Base-by-base conservation (phyloP, 2,329 filamentous ascomycete species). In the Hypoxylon sp. region DNA sequence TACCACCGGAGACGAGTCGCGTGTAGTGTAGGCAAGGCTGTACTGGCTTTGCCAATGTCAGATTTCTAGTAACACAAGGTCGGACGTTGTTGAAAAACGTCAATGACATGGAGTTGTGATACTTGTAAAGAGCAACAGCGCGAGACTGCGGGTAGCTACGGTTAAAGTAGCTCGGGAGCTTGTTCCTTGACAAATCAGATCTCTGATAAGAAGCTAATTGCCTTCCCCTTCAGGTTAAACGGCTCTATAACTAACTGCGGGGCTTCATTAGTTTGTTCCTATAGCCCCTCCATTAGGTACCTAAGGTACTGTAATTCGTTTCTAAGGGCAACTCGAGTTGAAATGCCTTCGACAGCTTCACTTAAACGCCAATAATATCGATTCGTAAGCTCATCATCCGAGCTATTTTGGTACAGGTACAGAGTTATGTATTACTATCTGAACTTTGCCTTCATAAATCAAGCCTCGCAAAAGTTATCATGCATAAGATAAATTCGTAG, bases 201-300 rank as follows among this genome's bases (percentile, higher is more conserved):
- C 23, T 9, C 30, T 21, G 45, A 60, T 59, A 63, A 67, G 36
- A 38, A 43, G 45, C 25, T 19, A 60, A 53, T 61, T 48, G 61
- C 65, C 65, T 63, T 65, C 62, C 66, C 45, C n/a, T 63, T 65
- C 25, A 23, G 55, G 62, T 60, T 63, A 63, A 59, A 55, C 34
- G 28, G 28, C 51, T 32, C 14, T 56, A 49, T 46, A 19, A 19
- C 7, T 32, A 49, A 32, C 25, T 51, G 56, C 51, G 55, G 56
- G 55, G 55, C 38, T 43, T 38, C 11, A 38, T 13, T 34, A 36
- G 51, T 41, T 14, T n/a, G 36, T 38, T 17, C 36, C 14, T 41
- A 41, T 41, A 41, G n/a, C 36, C 36, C 36, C n/a, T 41, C 36
- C 2, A 41, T 41, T n/a, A 17, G n/a, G n/a, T 41, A 17, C 36